Percentiles rank a stretch among this genome's conserved stretches.
Conservation (phyloP, 129 eudicot species). For the Silybum marianum region DNA sequence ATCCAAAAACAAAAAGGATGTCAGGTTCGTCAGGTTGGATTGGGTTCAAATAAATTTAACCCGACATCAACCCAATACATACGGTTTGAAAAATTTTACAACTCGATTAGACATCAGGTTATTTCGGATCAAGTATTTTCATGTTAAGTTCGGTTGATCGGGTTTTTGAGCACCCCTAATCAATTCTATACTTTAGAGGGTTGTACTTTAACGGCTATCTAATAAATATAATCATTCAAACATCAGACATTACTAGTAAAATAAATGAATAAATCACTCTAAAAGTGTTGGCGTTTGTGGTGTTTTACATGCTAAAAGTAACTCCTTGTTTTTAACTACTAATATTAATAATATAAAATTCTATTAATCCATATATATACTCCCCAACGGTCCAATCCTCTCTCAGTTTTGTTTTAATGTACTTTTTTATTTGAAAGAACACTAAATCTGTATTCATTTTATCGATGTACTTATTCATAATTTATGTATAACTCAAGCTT, state of each 20-base stretch:
- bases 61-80: no score
- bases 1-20: no score
- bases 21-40: no score
- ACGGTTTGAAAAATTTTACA: no score
- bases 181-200: no score
- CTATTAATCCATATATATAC: background rate
- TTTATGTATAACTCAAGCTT: background rate
- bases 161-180: no score
- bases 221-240: background rate
- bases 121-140: no score
- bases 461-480: background rate
- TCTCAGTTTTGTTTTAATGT: background rate
- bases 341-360: background rate
- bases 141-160: no score
- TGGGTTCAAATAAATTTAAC: no score
- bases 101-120: no score
- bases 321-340: slow-evolving; percentile 21
- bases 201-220: no score
- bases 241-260: background rate
- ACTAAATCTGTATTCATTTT: background rate
- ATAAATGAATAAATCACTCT: no score
- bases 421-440: background rate
- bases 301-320: slow-evolving; percentile 29
- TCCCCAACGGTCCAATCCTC: background rate
- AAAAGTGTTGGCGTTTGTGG: slow-evolving; percentile 11